phyloP scores from a whole-genome alignment of 371 early-diverging fungal species.

The Globomyces sp. region DNA sequence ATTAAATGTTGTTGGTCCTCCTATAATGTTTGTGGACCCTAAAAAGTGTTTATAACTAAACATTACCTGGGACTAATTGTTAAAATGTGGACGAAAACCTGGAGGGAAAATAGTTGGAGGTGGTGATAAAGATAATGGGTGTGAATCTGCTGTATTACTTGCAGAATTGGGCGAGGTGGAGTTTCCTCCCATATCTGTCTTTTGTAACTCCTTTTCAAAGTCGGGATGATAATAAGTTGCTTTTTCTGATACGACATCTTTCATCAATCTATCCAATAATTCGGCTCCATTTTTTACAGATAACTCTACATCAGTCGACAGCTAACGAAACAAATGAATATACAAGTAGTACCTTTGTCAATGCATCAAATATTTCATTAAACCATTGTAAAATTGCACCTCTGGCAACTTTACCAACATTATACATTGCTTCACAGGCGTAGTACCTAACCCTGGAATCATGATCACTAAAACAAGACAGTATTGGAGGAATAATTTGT shows the following conservation, averaged over 20 bases:
- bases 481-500: slow-evolving; percentile 83
- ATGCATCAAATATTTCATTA: slow-evolving; percentile 89
- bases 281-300: slow-evolving; percentile 89
- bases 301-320: slow-evolving; percentile 78
- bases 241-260: slow-evolving; percentile 89
- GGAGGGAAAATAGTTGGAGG: slow-evolving; percentile 25
- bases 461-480: slow-evolving; percentile 82
- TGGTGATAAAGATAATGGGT: slow-evolving; percentile 14
- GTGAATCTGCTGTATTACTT: background rate
- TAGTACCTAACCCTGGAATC: slow-evolving; percentile 90
- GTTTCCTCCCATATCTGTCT: background rate
- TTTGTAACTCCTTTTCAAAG: slow-evolving; percentile 7
- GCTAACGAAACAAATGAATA: slow-evolving; percentile 5
- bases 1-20: slow-evolving; percentile 55
- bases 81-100: slow-evolving; percentile 36
- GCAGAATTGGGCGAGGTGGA: too few relatives aligned
- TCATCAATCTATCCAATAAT: slow-evolving; percentile 81
- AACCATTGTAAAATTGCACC: slow-evolving; percentile 80
- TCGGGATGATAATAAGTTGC: slow-evolving; percentile 62
- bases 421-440: slow-evolving; percentile 94
- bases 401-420: slow-evolving; percentile 89
- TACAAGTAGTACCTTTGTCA: slow-evolving; percentile 56
- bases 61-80: slow-evolving; percentile 18
- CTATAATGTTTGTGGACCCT: too few relatives aligned
- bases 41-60: too few relatives aligned